Base-by-base conservation (phyloP, 441 rosid species). In the Aleurites moluccanus region DNA sequence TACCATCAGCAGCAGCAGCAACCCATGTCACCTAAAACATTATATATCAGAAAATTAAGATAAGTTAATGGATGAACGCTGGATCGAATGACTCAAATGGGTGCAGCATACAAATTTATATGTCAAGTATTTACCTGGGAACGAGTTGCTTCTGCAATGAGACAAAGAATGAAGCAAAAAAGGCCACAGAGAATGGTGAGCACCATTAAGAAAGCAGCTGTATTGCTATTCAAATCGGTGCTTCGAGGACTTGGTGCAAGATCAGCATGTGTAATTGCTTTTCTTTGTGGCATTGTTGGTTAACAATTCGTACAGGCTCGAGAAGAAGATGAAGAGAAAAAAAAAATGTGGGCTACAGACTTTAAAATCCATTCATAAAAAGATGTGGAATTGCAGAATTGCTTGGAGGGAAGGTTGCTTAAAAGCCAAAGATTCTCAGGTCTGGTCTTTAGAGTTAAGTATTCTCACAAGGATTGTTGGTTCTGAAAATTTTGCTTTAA, bases 361-460 rank as follows among this genome's bases (percentile, higher is more conserved):
- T 55, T 55, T 61, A 40, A 68, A 64, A 30, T 60, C 71, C 49
- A 67, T 74, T 62, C 35, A 59, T 44, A 45, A 40, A 21, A 68
- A 72, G 40, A 77, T 50, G 74, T n/a, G 77, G 30, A 75, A 81
- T 81, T 80, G 75, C 21, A 80, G 93, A 87, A 88, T 95, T 80
- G 91, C 99, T 95, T 93, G 89, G 80, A 73, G 76, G 84, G 85
- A 93, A 90, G 97, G 99, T 93, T 90, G 86, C 98, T 95, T 95
- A 84, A 85, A 86, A 85, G 83, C 87, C 83, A 82, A 88, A 89
- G 91, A 93, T 96, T 91, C 98, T 69, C 35, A 77, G 81, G 69
- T 79, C 86, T 61, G 84, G 80, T 65, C 88, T 79, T 77, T 72
- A 69, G 20, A 73, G 68, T 73, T 6, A 82, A 86, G 87, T 65